Evolutionary conservation across 2,329 filamentous ascomycete genomes (phyloP).

Genomic region (Scedosporium minutisporum): DNA sequence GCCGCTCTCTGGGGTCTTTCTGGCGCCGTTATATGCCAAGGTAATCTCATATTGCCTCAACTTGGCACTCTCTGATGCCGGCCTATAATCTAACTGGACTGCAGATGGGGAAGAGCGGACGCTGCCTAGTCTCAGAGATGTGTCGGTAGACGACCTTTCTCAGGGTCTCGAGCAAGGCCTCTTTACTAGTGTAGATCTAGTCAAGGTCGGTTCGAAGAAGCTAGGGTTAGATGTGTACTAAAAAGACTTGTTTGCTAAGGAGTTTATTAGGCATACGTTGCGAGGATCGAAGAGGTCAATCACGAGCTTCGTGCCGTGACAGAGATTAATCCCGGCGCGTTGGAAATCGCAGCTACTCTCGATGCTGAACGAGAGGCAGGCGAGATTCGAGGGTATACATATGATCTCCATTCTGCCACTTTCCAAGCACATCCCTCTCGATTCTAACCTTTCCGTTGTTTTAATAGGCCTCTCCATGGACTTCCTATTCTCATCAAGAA

Average conservation of each 20-base stretch:
- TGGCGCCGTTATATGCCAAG: neutral
- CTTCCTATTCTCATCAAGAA: slow-evolving; percentile 57
- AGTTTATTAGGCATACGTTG: slow-evolving; percentile 13
- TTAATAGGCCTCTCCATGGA: slow-evolving; percentile 41
- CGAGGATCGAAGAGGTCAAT: slow-evolving; percentile 17
- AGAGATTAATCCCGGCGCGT: slow-evolving; percentile 26
- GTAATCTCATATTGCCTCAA: neutral
- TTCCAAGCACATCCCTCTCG: neutral
- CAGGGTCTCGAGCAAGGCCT: slow-evolving; percentile 19
- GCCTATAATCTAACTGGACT: neutral
- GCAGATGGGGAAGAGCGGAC: neutral
- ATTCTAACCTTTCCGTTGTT: neutral
- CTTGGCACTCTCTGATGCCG: neutral
- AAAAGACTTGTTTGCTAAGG: neutral
- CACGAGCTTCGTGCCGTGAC: slow-evolving; percentile 19
- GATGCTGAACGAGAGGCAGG: slow-evolving; percentile 21
- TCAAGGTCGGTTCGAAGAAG: slow-evolving; percentile 12
- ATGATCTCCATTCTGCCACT: neutral
- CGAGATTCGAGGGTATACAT: slow-evolving; percentile 13
- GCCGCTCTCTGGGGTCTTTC: neutral
- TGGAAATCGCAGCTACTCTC: slow-evolving; percentile 19
- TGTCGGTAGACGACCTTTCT: slow-evolving; percentile 22
- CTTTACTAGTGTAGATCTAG: slow-evolving; percentile 26
- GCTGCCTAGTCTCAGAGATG: slow-evolving; percentile 23
- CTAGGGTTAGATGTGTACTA: too few relatives aligned